Base-by-base conservation (phyloP, 805 yeast genomes). In the Saturnispora saitoi region DNA sequence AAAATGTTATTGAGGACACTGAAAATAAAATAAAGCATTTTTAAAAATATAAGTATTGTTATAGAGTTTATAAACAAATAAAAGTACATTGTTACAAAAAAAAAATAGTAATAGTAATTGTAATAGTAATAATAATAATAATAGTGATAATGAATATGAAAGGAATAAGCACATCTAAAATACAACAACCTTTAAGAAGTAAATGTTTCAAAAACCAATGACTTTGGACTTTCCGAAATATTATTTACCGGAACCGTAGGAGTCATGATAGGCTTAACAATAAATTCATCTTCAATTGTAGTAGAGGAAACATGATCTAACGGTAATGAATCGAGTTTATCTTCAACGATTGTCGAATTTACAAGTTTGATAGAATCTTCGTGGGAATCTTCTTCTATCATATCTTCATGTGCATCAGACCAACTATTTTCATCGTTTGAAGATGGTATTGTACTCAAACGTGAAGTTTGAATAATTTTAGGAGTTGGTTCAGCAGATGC, bases 191-290 rank as follows among this genome's bases (percentile, higher is more conserved):
- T 32, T 32, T 9, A 43, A 32, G 24, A 22, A 30, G 39, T 43
- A 14, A 45, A 45, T 8, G 48, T 45, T 30, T 45, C 48, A 30
- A 38, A 45, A 20, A 45, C 48, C 12, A 45, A 28, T 28, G 48
- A 38, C 17, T 45, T 45, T 12, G 48, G 48, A 19, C 48, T 45
- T n/a, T 45, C 48, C 15, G 34, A 24, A 15, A n/a, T 24, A 24
- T 43, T 19, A 24, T 15, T 15, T 9, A 32, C 10, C 14, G 32
- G n/a, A 10, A 1, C 11, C 2, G 29, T 37, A 22, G 41, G 29
- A 11, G 29, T 11, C 9, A 37, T 37, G 15, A 20, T 36, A 14
- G 42, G 47, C 5, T 30, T 30, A 10, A 43, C 26, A 9, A 22
- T 19, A 15, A 26, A 30, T 26, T 43, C 40, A 12, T 37, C 41